Conservation (phyloP, 2,329 filamentous ascomycete genomes). For the Bipolaris zeicola region DNA sequence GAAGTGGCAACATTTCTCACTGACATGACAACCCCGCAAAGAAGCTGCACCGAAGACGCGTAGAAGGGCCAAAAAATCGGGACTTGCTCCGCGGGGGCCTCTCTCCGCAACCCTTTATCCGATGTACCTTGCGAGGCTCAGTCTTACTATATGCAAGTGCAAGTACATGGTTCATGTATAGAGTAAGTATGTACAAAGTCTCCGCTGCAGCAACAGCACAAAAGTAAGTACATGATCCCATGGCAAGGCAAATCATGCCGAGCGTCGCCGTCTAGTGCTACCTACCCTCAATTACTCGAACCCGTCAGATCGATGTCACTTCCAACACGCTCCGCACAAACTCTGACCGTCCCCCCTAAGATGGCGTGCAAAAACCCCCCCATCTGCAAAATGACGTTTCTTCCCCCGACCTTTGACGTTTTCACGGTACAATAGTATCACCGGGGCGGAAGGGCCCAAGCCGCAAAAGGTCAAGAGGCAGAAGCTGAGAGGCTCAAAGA, state of each 20-base stretch:
- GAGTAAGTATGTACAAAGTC: neutral
- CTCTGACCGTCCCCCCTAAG: neutral
- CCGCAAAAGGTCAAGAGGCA: neutral
- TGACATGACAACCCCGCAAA: conserved; percentile 6
- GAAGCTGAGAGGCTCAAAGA: conserved; percentile 6
- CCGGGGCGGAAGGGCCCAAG: neutral
- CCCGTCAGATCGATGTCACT: conserved; percentile 2
- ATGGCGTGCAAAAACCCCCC: neutral
- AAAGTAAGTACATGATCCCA: no score
- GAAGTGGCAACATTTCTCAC: conserved; percentile 1
- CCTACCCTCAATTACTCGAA: neutral
- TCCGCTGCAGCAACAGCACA: neutral
- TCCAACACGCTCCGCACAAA: neutral
- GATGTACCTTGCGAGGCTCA: neutral
- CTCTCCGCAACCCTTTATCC: neutral
- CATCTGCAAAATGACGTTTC: conserved; percentile 6
- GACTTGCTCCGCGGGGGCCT: neutral
- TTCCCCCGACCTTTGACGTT: conserved; percentile 8
- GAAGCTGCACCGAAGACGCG: conserved; percentile 7
- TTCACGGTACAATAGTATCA: no score
- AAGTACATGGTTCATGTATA: neutral
- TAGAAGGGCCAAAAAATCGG: conserved; percentile 6
- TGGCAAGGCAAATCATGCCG: no score
- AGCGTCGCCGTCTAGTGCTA: no score
- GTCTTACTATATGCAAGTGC: no score